Conservation (phyloP, 2,329 filamentous ascomycete genomes). For the Parasarocladium wereldwijsianum region DNA sequence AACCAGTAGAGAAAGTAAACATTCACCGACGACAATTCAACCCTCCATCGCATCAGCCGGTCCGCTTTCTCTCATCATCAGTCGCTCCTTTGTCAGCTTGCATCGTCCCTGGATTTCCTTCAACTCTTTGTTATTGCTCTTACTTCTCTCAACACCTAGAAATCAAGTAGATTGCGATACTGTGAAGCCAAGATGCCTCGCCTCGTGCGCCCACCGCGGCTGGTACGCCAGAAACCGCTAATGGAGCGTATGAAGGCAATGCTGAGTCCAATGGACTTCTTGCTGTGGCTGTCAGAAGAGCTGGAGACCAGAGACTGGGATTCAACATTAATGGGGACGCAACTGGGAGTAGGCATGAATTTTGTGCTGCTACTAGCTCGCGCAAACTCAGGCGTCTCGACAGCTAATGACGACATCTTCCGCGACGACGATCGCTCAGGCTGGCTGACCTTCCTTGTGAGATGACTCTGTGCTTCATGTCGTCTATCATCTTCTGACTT, state of each 20-base stretch:
- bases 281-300: slow-evolving; percentile 85
- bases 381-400: slow-evolving; percentile 50
- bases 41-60: no score
- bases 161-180: not conserved
- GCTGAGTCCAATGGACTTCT: slow-evolving; percentile 77
- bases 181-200: no score
- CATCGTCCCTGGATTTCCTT: not conserved
- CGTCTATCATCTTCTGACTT: not conserved
- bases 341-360: slow-evolving; percentile 65
- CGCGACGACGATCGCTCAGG: slow-evolving; percentile 50
- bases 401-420: slow-evolving; percentile 67
- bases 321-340: slow-evolving; percentile 60
- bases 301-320: slow-evolving; percentile 87
- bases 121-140: not conserved
- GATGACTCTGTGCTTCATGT: slow-evolving; percentile 12
- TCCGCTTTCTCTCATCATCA: slow-evolving; percentile 1
- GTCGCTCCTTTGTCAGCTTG: slow-evolving; percentile 1
- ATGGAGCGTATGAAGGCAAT: slow-evolving; percentile 64
- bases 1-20: slow-evolving; percentile 6
- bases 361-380: slow-evolving; percentile 67
- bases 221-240: slow-evolving; percentile 71
- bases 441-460: slow-evolving; percentile 46
- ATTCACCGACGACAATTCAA: not conserved
- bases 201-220: slow-evolving; percentile 56
- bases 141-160: not conserved